Conservation (phyloP, 371 early-diverging fungal species). For the Rhizopus stolonifer region DNA sequence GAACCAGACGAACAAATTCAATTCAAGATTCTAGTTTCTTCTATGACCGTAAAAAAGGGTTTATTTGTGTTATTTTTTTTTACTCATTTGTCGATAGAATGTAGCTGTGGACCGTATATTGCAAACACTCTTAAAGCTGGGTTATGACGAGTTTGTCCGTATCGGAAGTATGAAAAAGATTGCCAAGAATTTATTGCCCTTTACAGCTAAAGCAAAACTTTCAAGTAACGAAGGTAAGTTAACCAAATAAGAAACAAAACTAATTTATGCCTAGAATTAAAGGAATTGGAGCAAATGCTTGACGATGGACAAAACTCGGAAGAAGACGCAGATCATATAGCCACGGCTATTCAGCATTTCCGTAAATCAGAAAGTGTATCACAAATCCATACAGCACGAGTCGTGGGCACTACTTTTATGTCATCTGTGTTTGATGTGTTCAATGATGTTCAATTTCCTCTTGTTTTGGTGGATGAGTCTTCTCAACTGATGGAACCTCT, state of each 20-base stretch:
- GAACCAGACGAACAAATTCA: conserved; percentile 39
- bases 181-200: conserved; percentile 66
- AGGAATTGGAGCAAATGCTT: conserved; percentile 74
- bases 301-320: conserved; percentile 56
- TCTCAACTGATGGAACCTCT: conserved; percentile 89
- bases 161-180: conserved; percentile 87
- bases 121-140: conserved; percentile 62
- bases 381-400: conserved; percentile 52
- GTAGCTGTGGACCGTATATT: conserved; percentile 92
- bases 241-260: no score
- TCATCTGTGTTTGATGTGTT: conserved; percentile 77
- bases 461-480: conserved; percentile 88
- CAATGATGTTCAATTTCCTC: conserved; percentile 54
- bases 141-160: conserved; percentile 77
- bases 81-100: conserved; percentile 39
- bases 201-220: conserved; percentile 57
- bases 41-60: conserved; percentile 71
- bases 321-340: conserved; percentile 56
- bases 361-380: conserved; percentile 52
- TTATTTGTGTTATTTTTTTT: neutral
- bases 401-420: conserved; percentile 79
- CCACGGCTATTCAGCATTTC: conserved; percentile 66
- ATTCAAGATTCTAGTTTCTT: conserved; percentile 60
- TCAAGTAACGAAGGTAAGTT: conserved; percentile 48
- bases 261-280: no score